A percentile compares a stretch with the other conserved stretches of the same genome.
phyloP scores from a whole-genome alignment of 2,329 filamentous ascomycete species.

The Trematosphaeria pertusa region DNA sequence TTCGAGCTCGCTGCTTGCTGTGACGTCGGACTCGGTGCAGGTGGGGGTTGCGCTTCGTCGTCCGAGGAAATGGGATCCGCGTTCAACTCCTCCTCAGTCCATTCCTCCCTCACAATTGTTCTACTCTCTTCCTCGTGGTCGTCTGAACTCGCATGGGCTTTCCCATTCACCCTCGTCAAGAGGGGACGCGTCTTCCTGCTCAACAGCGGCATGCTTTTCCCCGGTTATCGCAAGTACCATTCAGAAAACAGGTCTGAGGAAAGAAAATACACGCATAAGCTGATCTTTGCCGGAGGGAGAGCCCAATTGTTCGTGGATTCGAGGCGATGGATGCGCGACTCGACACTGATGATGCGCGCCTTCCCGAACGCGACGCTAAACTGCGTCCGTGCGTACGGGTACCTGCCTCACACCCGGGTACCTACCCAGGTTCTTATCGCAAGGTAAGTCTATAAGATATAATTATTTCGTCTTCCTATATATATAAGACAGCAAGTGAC shows the following conservation, averaged over 20 bases:
- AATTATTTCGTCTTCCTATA: too few relatives aligned
- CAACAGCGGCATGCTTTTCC: constrained; percentile 18
- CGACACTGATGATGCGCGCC: constrained; percentile 1
- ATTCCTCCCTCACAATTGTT: neutral
- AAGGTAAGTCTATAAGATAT: too few relatives aligned
- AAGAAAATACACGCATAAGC: neutral
- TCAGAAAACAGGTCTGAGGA: neutral
- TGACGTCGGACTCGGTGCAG: constrained; percentile 11
- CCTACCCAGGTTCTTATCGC: too few relatives aligned
- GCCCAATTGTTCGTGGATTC: neutral
- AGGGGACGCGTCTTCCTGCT: constrained; percentile 24
- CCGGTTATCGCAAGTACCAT: neutral
- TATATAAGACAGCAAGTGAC: too few relatives aligned
- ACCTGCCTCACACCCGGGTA: too few relatives aligned
- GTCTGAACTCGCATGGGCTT: constrained; percentile 44
- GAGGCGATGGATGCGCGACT: neutral
- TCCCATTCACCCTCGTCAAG: constrained; percentile 38
- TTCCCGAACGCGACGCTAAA: neutral
- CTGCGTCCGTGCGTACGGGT: constrained; percentile 3
- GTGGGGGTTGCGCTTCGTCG: constrained; percentile 20
- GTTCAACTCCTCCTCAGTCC: constrained; percentile 17
- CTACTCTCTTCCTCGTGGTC: constrained; percentile 43
- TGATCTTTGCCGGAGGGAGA: too few relatives aligned
- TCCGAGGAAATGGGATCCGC: constrained; percentile 32
- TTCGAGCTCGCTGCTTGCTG: neutral